These are phyloP conservation scores for Fonsecaea pedrosoi DNA, from an alignment of 2,329 filamentous ascomycete species.

Conservation along the genomic window DNA sequence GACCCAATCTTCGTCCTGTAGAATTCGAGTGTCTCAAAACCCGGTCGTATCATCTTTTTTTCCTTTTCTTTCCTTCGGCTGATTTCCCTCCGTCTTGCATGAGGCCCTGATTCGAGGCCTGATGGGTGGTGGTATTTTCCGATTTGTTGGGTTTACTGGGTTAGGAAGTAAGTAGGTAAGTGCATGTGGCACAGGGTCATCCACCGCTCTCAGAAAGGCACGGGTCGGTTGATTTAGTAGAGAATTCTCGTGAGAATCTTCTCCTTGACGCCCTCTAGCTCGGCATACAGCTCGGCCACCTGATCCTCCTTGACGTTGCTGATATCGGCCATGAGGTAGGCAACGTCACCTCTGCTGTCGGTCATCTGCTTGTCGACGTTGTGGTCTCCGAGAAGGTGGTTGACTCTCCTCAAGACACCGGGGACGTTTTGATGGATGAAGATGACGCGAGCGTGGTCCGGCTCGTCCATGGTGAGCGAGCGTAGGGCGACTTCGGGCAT, in stretches of 20 bases:
- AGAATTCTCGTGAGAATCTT: slow-evolving; percentile 39
- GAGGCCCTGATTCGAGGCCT: background rate
- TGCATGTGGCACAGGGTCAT: too few species aligned
- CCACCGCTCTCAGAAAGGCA: too few species aligned
- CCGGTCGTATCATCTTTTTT: background rate
- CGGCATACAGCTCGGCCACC: slow-evolving; percentile 84
- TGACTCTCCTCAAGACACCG: slow-evolving; percentile 93
- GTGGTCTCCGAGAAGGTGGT: slow-evolving; percentile 91
- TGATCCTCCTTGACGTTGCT: slow-evolving; percentile 81
- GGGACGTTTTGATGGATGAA: slow-evolving; percentile 98
- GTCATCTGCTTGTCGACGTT: slow-evolving; percentile 99
- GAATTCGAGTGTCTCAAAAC: background rate
- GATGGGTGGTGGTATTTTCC: background rate
- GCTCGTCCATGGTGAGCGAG: slow-evolving; percentile 87
- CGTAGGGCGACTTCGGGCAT: slow-evolving; percentile 93
- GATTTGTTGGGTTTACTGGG: too few species aligned
- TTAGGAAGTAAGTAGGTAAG: background rate
- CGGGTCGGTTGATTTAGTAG: slow-evolving; percentile 25
- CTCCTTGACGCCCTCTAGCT: slow-evolving; percentile 71
- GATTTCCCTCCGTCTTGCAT: too few species aligned
- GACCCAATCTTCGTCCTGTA: background rate
- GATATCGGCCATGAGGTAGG: slow-evolving; percentile 97
- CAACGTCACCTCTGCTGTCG: slow-evolving; percentile 89
- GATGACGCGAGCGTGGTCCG: slow-evolving; percentile 87
- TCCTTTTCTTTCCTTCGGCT: background rate